Evolutionary conservation across 805 yeast genomes (phyloP).

Genomic region (Candida ovalis): DNA sequence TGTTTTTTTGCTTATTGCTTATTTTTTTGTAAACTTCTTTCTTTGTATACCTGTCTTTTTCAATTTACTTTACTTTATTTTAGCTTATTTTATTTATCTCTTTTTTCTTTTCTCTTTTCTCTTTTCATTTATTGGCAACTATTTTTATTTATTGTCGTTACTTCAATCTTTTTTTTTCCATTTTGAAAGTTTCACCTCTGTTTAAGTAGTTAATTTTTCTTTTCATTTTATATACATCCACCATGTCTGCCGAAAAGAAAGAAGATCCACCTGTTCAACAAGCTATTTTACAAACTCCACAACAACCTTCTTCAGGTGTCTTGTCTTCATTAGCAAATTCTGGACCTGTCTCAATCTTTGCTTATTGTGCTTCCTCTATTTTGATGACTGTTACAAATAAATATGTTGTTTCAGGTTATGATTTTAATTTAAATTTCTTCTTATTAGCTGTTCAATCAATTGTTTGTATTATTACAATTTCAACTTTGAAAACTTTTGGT

Average conservation of each 20-base stretch:
- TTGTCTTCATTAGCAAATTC: conserved; percentile 40
- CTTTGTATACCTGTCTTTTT: not conserved
- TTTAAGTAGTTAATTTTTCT: no score
- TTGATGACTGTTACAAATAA: conserved; percentile 97
- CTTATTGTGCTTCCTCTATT: conserved; percentile 91
- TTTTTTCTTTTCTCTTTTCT: not conserved
- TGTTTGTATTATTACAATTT: conserved; percentile 75
- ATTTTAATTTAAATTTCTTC: conserved; percentile 79
- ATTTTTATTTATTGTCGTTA: not conserved
- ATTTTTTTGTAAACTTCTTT: not conserved
- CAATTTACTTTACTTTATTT: conserved; percentile 1
- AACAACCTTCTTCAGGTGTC: conserved; percentile 4
- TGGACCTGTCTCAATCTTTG: conserved; percentile 65
- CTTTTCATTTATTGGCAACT: not conserved
- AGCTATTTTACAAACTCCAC: conserved; percentile 12
- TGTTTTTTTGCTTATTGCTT: no score
- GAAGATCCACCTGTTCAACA: conserved; percentile 23
- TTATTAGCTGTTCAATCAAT: conserved; percentile 83
- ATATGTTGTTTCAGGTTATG: conserved; percentile 76
- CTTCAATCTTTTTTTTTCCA: not conserved
- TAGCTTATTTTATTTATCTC: not conserved
- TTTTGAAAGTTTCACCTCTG: no score
- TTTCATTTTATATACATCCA: not conserved
- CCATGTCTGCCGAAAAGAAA: conserved; percentile 25
- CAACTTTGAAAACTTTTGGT: conserved; percentile 67